Conservation (phyloP, 352 stramenopile genomes). For the Blastocystis sp. region DNA sequence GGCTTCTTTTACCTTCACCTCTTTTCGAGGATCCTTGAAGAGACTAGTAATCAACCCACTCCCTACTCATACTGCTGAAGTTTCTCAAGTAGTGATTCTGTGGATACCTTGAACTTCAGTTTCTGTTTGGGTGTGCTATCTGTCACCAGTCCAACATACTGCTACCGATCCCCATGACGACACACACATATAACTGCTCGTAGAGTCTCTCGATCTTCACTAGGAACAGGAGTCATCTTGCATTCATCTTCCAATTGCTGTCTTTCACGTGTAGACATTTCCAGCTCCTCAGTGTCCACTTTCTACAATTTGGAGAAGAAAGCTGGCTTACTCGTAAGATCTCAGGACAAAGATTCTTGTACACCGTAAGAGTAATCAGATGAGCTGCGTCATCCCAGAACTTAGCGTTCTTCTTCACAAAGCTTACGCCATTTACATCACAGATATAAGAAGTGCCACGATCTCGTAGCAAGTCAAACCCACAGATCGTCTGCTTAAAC, state of each 20-base stretch:
- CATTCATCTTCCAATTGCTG: constrained; percentile 47
- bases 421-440: constrained; percentile 97
- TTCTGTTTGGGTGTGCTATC: constrained; percentile 94
- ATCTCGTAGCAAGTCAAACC: constrained; percentile 91
- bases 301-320: constrained; percentile 8
- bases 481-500: constrained; percentile 97
- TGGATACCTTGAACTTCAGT: constrained; percentile 79
- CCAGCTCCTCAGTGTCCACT: constrained; percentile 57
- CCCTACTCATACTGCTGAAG: not conserved
- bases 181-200: constrained; percentile 96
- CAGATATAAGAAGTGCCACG: constrained; percentile 88
- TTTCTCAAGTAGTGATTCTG: not conserved
- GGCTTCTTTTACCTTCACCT: constrained; percentile 78
- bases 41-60: not conserved
- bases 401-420: constrained; percentile 99
- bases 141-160: not conserved
- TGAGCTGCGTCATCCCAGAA: constrained; percentile 84
- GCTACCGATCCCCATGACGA: constrained; percentile 85
- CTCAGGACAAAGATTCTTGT: constrained; percentile 49
- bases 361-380: constrained; percentile 71
- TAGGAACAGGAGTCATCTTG: constrained; percentile 4
- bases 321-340: not conserved
- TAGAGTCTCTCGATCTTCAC: constrained; percentile 84
- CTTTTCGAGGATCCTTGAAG: constrained; percentile 68
- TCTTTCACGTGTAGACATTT: constrained; percentile 57